Percentiles rank a stretch among this genome's conserved stretches.
Conservation (phyloP, 495 filamentous ascomycete genomes). For the Jackrogersella minutella region DNA sequence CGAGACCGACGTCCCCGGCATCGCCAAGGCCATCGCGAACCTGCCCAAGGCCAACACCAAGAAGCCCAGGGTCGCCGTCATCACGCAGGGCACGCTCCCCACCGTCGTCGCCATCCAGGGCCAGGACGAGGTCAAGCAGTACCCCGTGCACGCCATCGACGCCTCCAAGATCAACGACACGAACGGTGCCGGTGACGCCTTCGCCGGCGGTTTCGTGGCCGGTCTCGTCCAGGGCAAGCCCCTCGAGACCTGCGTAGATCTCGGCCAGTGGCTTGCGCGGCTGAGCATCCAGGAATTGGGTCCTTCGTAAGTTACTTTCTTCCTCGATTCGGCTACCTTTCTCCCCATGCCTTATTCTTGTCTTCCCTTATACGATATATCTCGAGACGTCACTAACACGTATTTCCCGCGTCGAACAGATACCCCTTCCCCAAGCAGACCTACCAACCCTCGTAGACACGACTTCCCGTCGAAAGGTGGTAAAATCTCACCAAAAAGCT, state of each 20-base stretch:
- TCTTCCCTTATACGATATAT: no score
- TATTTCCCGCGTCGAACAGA: slow-evolving; percentile 50
- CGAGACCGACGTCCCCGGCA: slow-evolving; percentile 79
- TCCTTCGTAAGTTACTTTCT: slow-evolving; percentile 77
- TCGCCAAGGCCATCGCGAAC: slow-evolving; percentile 83
- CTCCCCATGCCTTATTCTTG: no score
- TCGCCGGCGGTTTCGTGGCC: slow-evolving; percentile 91
- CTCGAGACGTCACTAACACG: not conserved
- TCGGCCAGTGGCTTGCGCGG: slow-evolving; percentile 94
- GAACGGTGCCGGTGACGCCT: slow-evolving; percentile 96
- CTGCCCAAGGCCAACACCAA: slow-evolving; percentile 89
- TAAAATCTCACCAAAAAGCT: slow-evolving; percentile 31
- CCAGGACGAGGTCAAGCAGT: slow-evolving; percentile 74
- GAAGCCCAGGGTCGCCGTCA: slow-evolving; percentile 80
- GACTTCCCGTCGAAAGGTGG: not conserved
- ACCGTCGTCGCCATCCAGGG: slow-evolving; percentile 81
- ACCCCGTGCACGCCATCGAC: slow-evolving; percentile 78
- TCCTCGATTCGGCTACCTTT: not conserved
- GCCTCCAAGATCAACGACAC: slow-evolving; percentile 87
- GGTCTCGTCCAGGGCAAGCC: slow-evolving; percentile 85
- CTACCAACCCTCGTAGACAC: slow-evolving; percentile 60
- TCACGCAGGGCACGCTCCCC: slow-evolving; percentile 92
- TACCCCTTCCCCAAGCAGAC: slow-evolving; percentile 86
- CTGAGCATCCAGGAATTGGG: slow-evolving; percentile 93
- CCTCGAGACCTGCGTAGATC: slow-evolving; percentile 77